Conservation (phyloP, 1,284 basidiomycete genomes). For the Melampsora americana region DNA sequence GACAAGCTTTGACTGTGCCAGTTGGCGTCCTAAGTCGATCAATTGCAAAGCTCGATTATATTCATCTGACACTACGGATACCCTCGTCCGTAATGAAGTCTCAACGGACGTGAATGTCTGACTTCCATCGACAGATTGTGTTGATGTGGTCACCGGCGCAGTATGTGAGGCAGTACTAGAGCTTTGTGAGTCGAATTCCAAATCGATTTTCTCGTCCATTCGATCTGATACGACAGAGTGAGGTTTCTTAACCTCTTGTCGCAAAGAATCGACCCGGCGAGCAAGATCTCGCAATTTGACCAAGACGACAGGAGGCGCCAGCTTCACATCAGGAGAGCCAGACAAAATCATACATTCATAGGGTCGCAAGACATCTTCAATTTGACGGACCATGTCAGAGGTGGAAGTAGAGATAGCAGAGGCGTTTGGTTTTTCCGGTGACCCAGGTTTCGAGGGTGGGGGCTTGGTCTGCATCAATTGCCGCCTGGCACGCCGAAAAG, state of each 20-base stretch:
- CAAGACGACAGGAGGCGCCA: conserved; percentile 82
- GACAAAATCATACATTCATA: conserved; percentile 82
- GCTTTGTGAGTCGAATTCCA: neutral
- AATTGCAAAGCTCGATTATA: conserved; percentile 34
- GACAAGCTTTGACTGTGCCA: conserved; percentile 73
- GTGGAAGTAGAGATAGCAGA: conserved; percentile 5
- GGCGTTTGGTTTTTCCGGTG: conserved; percentile 8
- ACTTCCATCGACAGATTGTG: conserved; percentile 14
- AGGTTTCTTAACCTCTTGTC: conserved; percentile 3
- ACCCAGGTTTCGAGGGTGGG: neutral
- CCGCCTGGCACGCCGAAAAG: conserved; percentile 30
- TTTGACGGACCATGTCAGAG: conserved; percentile 44
- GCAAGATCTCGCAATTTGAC: conserved; percentile 32
- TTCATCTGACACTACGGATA: conserved; percentile 15
- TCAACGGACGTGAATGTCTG: conserved; percentile 18
- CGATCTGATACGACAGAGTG: neutral
- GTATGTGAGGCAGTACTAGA: neutral
- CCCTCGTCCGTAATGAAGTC: neutral
- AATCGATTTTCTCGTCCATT: conserved; percentile 10
- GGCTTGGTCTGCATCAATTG: conserved; percentile 14
- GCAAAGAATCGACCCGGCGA: conserved; percentile 2
- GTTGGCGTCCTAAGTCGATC: conserved; percentile 59
- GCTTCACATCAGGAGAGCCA: conserved; percentile 80
- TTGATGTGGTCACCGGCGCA: neutral
- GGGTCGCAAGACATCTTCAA: conserved; percentile 66